Evolutionary conservation across 2,329 filamentous ascomycete genomes (phyloP).

Genomic region (Magnaporthiopsis poae): DNA sequence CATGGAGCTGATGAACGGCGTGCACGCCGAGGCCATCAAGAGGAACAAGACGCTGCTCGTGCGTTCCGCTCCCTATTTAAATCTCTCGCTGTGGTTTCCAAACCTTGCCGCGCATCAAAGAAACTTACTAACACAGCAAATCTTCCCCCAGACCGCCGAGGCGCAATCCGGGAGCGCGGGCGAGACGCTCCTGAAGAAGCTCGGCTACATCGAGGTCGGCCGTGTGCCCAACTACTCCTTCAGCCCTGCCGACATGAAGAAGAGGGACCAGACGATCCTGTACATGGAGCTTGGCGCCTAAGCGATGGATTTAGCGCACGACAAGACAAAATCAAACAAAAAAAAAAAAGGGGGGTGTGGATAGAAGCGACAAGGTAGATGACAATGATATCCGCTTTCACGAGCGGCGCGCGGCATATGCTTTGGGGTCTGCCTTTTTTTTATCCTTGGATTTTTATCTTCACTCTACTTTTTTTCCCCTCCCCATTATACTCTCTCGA

Average conservation of each 20-base stretch:
- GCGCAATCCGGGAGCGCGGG: conserved; percentile 45
- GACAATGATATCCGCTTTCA: not conserved
- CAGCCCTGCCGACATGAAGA: conserved; percentile 33
- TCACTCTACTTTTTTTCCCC: not conserved
- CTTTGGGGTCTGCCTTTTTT: not conserved
- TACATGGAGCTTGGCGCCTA: conserved; percentile 43
- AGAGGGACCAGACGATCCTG: conserved; percentile 45
- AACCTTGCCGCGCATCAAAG: not conserved
- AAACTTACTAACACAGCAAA: conserved; percentile 10
- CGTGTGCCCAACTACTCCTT: conserved; percentile 44
- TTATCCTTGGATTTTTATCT: not conserved
- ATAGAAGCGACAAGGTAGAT: not conserved
- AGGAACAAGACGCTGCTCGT: conserved; percentile 44
- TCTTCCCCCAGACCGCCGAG: conserved; percentile 9
- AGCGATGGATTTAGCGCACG: not conserved
- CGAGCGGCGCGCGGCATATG: not conserved
- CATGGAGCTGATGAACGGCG: conserved; percentile 36
- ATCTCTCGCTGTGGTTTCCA: not conserved
- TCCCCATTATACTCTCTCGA: too few relatives aligned
- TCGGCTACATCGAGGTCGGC: conserved; percentile 49
- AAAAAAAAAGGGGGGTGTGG: not conserved
- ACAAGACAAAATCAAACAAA: not conserved
- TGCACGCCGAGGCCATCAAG: conserved; percentile 44
- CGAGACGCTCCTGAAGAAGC: conserved; percentile 41
- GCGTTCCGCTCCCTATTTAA: conserved; percentile 18